A percentile compares a stretch with the other conserved stretches of the same genome.
Conservation (phyloP, 2,329 filamentous ascomycete genomes). For the Botrytis hyacinthi region DNA sequence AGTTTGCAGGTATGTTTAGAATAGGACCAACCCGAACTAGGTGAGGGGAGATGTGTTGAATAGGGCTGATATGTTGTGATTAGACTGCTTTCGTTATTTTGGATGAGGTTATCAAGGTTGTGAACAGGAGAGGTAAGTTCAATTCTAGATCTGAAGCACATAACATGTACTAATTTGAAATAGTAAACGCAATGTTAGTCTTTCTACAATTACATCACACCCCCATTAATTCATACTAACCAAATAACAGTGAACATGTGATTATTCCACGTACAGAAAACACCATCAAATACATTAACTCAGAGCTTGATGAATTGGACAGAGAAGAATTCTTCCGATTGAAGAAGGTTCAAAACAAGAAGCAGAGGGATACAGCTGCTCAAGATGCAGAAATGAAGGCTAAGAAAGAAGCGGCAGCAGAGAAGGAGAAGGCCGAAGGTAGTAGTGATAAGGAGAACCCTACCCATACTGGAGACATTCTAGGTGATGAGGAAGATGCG, state of each 20-base stretch:
- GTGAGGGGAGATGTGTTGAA: not conserved
- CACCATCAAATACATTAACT: slow-evolving; percentile 99
- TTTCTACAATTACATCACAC: slow-evolving; percentile 2
- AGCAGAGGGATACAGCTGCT: slow-evolving; percentile 71
- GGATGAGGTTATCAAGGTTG: slow-evolving; percentile 98
- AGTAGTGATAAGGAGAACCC: slow-evolving; percentile 42
- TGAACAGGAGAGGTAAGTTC: slow-evolving; percentile 81
- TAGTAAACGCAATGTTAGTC: slow-evolving; percentile 87
- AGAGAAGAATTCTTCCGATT: slow-evolving; percentile 96
- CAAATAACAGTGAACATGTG: slow-evolving; percentile 67
- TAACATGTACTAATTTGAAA: slow-evolving; percentile 31
- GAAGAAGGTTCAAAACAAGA: slow-evolving; percentile 90
- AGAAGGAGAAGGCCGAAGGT: slow-evolving; percentile 48
- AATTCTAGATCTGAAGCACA: not conserved
- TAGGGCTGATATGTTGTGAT: slow-evolving; percentile 13
- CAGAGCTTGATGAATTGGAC: slow-evolving; percentile 94
- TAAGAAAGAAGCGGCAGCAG: slow-evolving; percentile 57
- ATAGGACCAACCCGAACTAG: slow-evolving; percentile 17
- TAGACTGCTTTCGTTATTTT: slow-evolving; percentile 95
- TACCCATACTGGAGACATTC: slow-evolving; percentile 58
- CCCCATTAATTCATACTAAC: slow-evolving; percentile 24
- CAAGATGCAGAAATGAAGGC: slow-evolving; percentile 74
- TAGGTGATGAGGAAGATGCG: slow-evolving; percentile 74
- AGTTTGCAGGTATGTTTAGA: slow-evolving; percentile 67
- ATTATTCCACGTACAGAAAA: slow-evolving; percentile 98